phyloP scores from a whole-genome alignment of 2,329 filamentous ascomycete species.

The Aspergillus aculeatinus region DNA sequence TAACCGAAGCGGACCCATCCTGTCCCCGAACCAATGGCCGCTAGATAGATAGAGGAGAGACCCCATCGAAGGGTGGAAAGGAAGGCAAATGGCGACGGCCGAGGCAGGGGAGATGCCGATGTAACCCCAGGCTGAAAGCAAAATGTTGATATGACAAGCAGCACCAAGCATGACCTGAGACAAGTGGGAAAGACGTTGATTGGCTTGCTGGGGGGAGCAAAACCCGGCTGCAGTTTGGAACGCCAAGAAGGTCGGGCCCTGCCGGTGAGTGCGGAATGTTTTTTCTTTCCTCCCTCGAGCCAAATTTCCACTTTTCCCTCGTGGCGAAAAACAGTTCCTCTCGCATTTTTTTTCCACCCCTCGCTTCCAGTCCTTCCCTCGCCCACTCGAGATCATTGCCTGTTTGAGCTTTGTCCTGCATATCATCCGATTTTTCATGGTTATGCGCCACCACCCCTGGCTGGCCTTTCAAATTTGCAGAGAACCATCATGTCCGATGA shows the following conservation, averaged over 20 bases:
- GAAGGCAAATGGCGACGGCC: conserved; percentile 14
- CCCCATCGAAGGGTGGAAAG: conserved; percentile 14
- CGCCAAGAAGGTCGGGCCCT: conserved; percentile 13
- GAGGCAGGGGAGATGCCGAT: conserved; percentile 22
- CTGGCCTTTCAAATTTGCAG: neutral
- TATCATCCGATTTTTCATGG: neutral
- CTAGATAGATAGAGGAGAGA: neutral
- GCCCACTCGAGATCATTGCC: neutral
- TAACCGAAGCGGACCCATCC: conserved; percentile 75
- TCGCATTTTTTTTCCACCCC: neutral
- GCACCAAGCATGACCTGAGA: conserved; percentile 23
- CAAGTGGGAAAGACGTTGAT: conserved; percentile 6
- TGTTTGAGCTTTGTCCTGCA: conserved; percentile 3
- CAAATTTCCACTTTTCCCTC: conserved; percentile 9
- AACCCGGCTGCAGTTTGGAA: conserved; percentile 3
- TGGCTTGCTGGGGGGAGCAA: conserved; percentile 5
- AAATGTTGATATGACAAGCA: conserved; percentile 19
- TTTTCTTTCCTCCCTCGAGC: neutral
- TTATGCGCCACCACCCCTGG: neutral
- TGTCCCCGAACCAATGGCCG: conserved; percentile 55
- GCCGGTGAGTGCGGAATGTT: conserved; percentile 8
- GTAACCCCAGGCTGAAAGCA: conserved; percentile 28
- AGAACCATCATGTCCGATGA: neutral
- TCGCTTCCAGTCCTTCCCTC: neutral
- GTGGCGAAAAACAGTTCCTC: conserved; percentile 3